Conservation (phyloP, 73 alveolate species). For the Stentor coeruleus region DNA sequence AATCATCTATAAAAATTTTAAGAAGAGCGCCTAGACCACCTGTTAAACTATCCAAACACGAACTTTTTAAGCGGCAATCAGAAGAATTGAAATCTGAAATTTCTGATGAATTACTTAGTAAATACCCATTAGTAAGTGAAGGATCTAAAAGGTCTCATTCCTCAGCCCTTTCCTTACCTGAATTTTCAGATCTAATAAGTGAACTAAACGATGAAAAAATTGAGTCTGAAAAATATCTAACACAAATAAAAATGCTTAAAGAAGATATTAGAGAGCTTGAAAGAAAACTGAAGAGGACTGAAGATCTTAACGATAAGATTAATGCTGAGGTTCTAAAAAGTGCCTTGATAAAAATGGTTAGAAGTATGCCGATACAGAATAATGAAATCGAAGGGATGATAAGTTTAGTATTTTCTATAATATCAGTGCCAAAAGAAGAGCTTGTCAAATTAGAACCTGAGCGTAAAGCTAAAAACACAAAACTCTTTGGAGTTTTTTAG, state of each 20-base stretch:
- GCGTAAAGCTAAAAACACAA: too few species aligned
- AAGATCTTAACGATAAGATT: not conserved
- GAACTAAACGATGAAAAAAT: not conserved
- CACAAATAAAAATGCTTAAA: not conserved
- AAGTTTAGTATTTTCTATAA: not conserved
- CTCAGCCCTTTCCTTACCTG: not conserved
- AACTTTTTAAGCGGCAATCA: not conserved
- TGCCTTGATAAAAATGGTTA: not conserved
- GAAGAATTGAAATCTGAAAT: too few species aligned
- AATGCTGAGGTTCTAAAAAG: not conserved
- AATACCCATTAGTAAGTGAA: not conserved
- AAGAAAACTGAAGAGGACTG: not conserved
- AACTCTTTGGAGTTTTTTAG: too few species aligned
- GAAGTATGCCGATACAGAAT: not conserved
- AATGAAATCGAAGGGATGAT: constrained; percentile 10
- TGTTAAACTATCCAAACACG: not conserved
- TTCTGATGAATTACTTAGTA: too few species aligned
- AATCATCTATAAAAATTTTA: too few species aligned
- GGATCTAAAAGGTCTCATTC: not conserved
- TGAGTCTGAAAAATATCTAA: not conserved
- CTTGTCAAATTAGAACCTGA: not conserved
- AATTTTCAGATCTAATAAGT: not conserved
- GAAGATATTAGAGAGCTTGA: not conserved
- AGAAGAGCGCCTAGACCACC: not conserved
- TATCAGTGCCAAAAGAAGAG: not conserved